Evolutionary conservation across 2,329 filamentous ascomycete genomes (phyloP).

Genomic region (Fusarium nelsonii): DNA sequence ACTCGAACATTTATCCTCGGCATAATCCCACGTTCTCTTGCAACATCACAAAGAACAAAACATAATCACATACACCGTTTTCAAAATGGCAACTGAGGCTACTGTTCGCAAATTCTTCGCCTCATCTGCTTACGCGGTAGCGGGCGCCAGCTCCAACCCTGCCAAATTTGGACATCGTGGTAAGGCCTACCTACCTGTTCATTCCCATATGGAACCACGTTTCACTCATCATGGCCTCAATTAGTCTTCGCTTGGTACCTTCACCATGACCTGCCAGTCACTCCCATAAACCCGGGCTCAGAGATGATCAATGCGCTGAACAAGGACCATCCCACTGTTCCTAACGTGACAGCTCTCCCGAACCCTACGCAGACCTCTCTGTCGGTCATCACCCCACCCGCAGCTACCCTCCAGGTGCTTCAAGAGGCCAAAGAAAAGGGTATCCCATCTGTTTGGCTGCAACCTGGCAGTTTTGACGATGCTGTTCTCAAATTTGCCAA

Average conservation of each 20-base stretch:
- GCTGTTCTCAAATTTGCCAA: constrained; percentile 78
- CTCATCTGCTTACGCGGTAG: constrained; percentile 84
- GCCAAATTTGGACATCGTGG: constrained; percentile 91
- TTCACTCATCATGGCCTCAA: constrained; percentile 16
- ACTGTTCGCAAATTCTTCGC: constrained; percentile 84
- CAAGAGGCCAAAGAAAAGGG: constrained; percentile 81
- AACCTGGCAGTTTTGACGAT: constrained; percentile 89
- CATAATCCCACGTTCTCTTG: constrained; percentile 7
- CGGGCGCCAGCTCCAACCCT: constrained; percentile 87
- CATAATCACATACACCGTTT: background rate
- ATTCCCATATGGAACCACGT: background rate
- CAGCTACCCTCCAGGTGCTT: constrained; percentile 79
- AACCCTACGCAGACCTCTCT: constrained; percentile 78
- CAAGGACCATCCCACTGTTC: constrained; percentile 71
- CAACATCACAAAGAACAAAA: constrained; percentile 1
- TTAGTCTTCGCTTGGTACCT: constrained; percentile 96
- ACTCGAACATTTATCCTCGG: constrained; percentile 33
- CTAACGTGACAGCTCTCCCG: constrained; percentile 74
- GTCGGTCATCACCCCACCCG: constrained; percentile 88
- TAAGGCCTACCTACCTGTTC: constrained; percentile 53
- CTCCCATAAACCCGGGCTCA: constrained; percentile 83
- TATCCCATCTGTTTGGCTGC: constrained; percentile 84
- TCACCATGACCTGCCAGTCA: constrained; percentile 78
- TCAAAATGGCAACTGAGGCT: constrained; percentile 72
- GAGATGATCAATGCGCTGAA: constrained; percentile 71